phyloP scores from a whole-genome alignment of 2,329 filamentous ascomycete genomes.

The Colletotrichum sp. region DNA sequence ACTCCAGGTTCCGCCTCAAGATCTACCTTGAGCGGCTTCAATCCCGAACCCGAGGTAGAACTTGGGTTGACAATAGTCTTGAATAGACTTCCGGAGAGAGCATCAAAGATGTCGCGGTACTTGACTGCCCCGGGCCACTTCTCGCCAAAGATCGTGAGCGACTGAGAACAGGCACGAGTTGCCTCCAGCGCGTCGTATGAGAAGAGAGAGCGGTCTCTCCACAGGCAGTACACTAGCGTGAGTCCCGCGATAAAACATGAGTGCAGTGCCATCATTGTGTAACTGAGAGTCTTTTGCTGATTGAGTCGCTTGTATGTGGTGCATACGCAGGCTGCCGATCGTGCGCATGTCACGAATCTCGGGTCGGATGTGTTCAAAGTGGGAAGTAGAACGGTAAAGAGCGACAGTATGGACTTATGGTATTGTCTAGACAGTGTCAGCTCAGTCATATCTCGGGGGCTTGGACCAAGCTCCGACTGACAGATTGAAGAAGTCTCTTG shows the following conservation, averaged over 20 bases:
- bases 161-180: conserved; percentile 29
- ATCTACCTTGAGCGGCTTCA: background rate
- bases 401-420: conserved; percentile 27
- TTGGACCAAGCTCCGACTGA: background rate
- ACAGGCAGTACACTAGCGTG: conserved; percentile 32
- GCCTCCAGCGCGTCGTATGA: conserved; percentile 29
- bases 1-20: background rate
- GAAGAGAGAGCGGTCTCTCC: conserved; percentile 26
- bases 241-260: conserved; percentile 32
- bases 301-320: conserved; percentile 33
- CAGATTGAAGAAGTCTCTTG: conserved; percentile 29
- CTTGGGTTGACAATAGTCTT: conserved; percentile 24
- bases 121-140: conserved; percentile 31
- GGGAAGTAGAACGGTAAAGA: conserved; percentile 28
- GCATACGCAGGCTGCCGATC: conserved; percentile 28
- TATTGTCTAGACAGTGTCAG: conserved; percentile 13
- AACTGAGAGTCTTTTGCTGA: conserved; percentile 31
- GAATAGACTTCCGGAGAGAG: conserved; percentile 26
- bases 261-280: conserved; percentile 33
- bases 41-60: background rate
- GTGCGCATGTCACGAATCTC: conserved; percentile 24
- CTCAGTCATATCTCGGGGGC: no score
- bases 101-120: conserved; percentile 33
- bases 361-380: conserved; percentile 24
- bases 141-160: conserved; percentile 32